Percentiles rank a stretch among this genome's conserved stretches.
Conservation (phyloP, 768 basidiomycete species). For the Tylopilus sp. region DNA sequence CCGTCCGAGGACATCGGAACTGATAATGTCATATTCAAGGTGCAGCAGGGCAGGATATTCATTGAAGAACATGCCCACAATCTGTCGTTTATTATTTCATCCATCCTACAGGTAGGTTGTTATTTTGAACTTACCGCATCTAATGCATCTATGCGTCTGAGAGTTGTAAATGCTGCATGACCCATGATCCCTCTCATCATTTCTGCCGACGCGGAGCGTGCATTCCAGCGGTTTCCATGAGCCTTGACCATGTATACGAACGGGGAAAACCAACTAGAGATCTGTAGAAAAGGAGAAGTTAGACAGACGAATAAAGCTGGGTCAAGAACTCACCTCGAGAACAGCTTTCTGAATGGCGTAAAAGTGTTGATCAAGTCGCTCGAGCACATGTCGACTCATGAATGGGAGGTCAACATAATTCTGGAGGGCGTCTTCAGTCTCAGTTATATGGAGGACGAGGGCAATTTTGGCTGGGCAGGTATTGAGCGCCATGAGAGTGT, state of each 20-base stretch:
- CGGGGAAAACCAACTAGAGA: conserved; percentile 1
- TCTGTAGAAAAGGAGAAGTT: neutral
- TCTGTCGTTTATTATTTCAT: neutral
- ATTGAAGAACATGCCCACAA: neutral
- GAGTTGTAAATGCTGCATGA: neutral
- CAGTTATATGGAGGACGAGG: neutral
- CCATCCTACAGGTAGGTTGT: neutral
- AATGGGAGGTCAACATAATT: neutral
- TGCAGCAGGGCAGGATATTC: neutral
- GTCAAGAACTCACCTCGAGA: neutral
- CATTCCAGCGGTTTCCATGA: neutral
- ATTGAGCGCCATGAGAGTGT: neutral
- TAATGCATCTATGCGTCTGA: neutral
- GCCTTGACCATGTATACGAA: conserved; percentile 1
- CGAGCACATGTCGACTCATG: neutral
- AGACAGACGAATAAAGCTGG: neutral
- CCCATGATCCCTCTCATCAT: conserved; percentile 1
- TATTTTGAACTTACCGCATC: neutral
- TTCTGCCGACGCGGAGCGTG: neutral
- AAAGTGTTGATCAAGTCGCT: neutral
- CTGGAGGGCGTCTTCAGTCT: neutral
- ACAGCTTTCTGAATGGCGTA: neutral
- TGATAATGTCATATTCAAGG: neutral
- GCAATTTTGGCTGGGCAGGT: neutral
- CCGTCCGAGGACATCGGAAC: neutral